Base-by-base conservation (phyloP, 371 early-diverging fungal genomes). In the Mortierella sp. region DNA sequence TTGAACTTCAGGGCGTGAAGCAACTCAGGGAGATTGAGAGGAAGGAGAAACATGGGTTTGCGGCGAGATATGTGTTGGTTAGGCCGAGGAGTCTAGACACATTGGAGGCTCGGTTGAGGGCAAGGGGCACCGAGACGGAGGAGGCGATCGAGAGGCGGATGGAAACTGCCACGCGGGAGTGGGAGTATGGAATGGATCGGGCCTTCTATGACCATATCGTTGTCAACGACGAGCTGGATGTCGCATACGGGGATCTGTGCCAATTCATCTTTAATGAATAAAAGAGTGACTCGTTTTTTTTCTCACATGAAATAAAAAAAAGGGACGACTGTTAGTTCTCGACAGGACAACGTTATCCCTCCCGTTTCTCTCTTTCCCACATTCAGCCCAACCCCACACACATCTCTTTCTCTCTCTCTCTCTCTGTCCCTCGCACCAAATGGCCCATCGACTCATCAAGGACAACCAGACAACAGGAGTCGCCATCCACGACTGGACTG, bases 1-100 rank as follows among this genome's bases (percentile, higher is more conserved):
- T 98, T 75, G 98, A 98, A 86, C 91, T 93, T 80, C 94, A 95
- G 88, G 96, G 96, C 26, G 96, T 96, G 1, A 87, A 88, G 61
- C 86, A 88, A 26, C 92, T 95, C 41, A 95, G 95, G 77, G 70
- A 52, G 24, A 14, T 58, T 24, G 50, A 8, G 50, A 50, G 50
- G 50, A 34, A 58, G 58, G 58, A 34, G 47, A 29, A 14, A 53
- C 29, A 26, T 0, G 73, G 73, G 13, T 77, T 96, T 39, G 86
- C 91, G 13, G 93, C 96, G 9, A 83, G 92, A 64, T 96, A 93
- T 74, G 80, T 96, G 4, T 97, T 96, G 81, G 83, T 98, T 48
- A 89, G 92, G 43, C 98, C 98, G 63, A 96, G 96, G 9, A 89
- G 91, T 19, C 53, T 95, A 44, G 92, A 92, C 41, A 88, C 88